phyloP scores from a whole-genome alignment of 495 filamentous ascomycete species.

The Aspergillus ostianus region DNA sequence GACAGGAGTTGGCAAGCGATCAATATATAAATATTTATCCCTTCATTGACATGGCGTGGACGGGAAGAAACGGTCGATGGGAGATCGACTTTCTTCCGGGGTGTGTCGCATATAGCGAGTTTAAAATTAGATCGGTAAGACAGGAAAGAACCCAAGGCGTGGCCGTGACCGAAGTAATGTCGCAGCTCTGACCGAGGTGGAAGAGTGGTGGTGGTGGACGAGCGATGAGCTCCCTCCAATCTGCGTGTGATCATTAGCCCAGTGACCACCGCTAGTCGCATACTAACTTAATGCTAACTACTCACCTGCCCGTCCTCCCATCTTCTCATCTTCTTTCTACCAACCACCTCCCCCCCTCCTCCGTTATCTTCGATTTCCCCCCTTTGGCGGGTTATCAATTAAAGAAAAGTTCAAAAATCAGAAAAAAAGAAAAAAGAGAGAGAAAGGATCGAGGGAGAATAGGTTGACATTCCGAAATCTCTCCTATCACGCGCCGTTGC shows the following conservation, averaged over 20 bases:
- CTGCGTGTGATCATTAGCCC: neutral
- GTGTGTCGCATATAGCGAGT: neutral
- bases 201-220: too few relatives aligned
- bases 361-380: neutral
- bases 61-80: neutral
- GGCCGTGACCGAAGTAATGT: neutral
- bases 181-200: too few relatives aligned
- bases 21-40: neutral
- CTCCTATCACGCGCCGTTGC: constrained; percentile 19
- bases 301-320: neutral
- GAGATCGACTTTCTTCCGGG: neutral
- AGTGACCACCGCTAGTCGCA: neutral
- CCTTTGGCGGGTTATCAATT: neutral
- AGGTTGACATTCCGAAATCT: constrained; percentile 3
- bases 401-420: neutral
- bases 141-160: neutral
- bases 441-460: neutral
- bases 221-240: neutral
- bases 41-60: neutral
- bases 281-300: neutral
- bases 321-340: neutral
- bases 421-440: neutral
- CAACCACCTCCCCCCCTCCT: neutral
- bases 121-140: neutral
- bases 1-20: neutral